Base-by-base conservation (phyloP, 1,284 basidiomycete genomes). In the Kwoniella shivajii region DNA sequence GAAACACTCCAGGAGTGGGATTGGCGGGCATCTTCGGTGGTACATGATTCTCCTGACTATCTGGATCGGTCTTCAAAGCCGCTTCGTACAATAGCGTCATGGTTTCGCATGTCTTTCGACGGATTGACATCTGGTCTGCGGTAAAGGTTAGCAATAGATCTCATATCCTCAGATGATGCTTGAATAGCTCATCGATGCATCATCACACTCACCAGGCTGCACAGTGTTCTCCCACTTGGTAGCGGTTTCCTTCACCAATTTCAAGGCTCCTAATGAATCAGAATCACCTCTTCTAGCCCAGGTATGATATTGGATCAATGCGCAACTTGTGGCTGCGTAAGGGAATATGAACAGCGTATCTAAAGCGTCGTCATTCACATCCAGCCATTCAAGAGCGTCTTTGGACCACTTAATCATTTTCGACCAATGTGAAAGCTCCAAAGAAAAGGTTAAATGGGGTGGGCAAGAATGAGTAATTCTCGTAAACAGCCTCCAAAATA, bases 251-350 rank as follows among this genome's bases (percentile, higher is more conserved):
- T 88, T 85, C 45, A 94, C 80, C 69, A 88, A 86, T 62, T 84
- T 85, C 48, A 96, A 81, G 63, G 87, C 88, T 29, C 82, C 81
- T 52, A 88, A 84, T 3, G 92, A 88, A 4, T 85, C 83, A 2
- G 82, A 77, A 67, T 94, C 90, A 64, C 88, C 85, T 44, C 90
- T 82, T 49, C 92, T 83, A 10, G 90, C 91, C 85, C 89, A 96
- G 0, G 90, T 92, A 69, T 96, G 92, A 69, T 95, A 95, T 85
- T 94, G 92, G 41, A 95, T 87, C 63, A 96, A 82, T 4, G 90
- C 90, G 74, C 90, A 92, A 13, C 88, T 88, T 18, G 91, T 93
- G n/a, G 89, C 86, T 36, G 89, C 86, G 73, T 97, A 97, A 1
- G 89, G 85, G 43, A 90, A 86, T 44, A 92, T 76, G 69, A 92